phyloP scores from a whole-genome alignment of 495 filamentous ascomycete species.

The Lichenothelia convexa region DNA sequence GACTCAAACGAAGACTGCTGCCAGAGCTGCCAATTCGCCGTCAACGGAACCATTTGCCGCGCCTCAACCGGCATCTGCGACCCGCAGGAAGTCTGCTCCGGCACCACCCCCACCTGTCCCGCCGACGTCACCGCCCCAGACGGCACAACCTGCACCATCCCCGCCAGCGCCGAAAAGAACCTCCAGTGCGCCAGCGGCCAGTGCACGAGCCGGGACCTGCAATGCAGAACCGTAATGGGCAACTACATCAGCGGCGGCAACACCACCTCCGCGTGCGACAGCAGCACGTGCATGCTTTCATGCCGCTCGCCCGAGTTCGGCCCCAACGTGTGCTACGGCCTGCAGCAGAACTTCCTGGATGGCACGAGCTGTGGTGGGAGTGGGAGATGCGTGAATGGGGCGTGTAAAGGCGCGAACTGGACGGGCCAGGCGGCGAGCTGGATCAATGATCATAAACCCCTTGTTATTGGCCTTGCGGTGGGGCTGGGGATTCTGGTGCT shows the following conservation, averaged over 20 bases:
- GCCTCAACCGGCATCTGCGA: constrained; percentile 64
- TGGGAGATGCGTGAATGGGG: constrained; percentile 50
- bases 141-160: constrained; percentile 48
- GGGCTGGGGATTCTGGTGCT: constrained; percentile 23
- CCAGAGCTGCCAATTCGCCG: constrained; percentile 50
- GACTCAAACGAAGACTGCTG: constrained; percentile 88
- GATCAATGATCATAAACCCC: constrained; percentile 24
- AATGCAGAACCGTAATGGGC: constrained; percentile 79
- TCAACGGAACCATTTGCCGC: constrained; percentile 55
- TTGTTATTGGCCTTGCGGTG: constrained; percentile 25
- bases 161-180: too few relatives aligned
- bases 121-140: constrained; percentile 47
- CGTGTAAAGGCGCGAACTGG: constrained; percentile 21
- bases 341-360: constrained; percentile 88
- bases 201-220: constrained; percentile 79
- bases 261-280: constrained; percentile 67
- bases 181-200: constrained; percentile 84
- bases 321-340: constrained; percentile 42
- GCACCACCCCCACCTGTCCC: constrained; percentile 56
- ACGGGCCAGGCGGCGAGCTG: constrained; percentile 24
- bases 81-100: constrained; percentile 64
- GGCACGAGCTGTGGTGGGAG: constrained; percentile 74
- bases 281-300: constrained; percentile 49
- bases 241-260: constrained; percentile 52
- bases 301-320: constrained; percentile 59